Conservation (phyloP, 306 rosid genomes). For the Cucumis melo region DNA sequence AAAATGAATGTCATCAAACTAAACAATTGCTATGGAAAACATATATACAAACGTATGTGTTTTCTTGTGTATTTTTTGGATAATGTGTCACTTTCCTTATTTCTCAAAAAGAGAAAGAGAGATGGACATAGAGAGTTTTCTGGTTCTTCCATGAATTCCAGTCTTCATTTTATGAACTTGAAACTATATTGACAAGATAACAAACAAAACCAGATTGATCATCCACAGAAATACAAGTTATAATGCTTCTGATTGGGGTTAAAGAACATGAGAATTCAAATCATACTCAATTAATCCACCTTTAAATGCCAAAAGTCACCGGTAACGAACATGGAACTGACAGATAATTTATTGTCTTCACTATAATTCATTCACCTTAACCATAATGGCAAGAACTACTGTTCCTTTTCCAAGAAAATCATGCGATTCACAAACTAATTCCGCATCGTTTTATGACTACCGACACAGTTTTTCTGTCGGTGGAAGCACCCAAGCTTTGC, state of each 20-base stretch:
- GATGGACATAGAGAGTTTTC: neutral
- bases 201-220: neutral
- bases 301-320: neutral
- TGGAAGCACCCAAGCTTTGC: neutral
- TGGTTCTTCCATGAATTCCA: neutral
- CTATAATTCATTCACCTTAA: neutral
- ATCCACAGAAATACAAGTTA: neutral
- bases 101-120: neutral
- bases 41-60: neutral
- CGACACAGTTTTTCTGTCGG: neutral
- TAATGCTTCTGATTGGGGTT: neutral
- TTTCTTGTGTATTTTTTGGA: neutral
- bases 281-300: neutral
- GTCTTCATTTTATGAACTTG: neutral
- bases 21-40: slow-evolving; percentile 8
- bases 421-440: neutral
- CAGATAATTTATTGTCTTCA: neutral
- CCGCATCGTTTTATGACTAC: neutral
- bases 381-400: neutral
- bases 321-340: neutral
- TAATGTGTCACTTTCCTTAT: neutral
- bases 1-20: neutral
- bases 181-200: neutral
- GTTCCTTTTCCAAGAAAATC: neutral
- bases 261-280: neutral